Conservation (phyloP, 129 eudicot species). For the Calendula officinalis region DNA sequence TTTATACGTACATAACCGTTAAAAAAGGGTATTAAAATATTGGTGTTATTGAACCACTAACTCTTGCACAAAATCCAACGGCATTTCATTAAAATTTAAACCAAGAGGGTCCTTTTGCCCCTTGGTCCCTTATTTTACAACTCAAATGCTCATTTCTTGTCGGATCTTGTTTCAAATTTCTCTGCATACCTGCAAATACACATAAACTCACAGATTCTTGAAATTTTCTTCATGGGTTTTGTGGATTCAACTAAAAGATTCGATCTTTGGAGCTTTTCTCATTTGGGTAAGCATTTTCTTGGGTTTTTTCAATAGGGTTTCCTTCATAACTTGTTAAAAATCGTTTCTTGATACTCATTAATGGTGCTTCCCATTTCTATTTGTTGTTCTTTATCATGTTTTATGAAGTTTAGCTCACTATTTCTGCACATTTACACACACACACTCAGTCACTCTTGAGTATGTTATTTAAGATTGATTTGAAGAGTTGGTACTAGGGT, state of each 20-base stretch:
- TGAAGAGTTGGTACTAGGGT: constrained; percentile 13
- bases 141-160: constrained; percentile 15
- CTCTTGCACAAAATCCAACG: too few species aligned
- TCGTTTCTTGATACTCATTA: constrained; percentile 23
- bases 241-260: constrained; percentile 13
- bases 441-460: background rate
- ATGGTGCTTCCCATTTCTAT: constrained; percentile 8
- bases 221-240: constrained; percentile 12
- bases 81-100: background rate
- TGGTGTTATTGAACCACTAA: too few species aligned
- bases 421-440: constrained; percentile 12
- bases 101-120: constrained; percentile 15
- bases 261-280: constrained; percentile 1
- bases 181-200: background rate
- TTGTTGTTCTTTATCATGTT: constrained; percentile 8
- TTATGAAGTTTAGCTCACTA: constrained; percentile 19
- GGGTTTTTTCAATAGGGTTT: constrained; percentile 2
- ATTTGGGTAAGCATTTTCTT: constrained; percentile 17
- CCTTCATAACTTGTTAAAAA: constrained; percentile 12
- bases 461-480: constrained; percentile 15
- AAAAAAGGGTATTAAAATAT: too few species aligned
- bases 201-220: constrained; percentile 4
- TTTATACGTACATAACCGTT: too few species aligned
- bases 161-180: constrained; percentile 1
- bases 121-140: constrained; percentile 15